Percentiles rank a stretch among this genome's conserved stretches.
Evolutionary conservation across 805 yeast species (phyloP).

Genomic region (Hanseniaspora opuntiae): DNA sequence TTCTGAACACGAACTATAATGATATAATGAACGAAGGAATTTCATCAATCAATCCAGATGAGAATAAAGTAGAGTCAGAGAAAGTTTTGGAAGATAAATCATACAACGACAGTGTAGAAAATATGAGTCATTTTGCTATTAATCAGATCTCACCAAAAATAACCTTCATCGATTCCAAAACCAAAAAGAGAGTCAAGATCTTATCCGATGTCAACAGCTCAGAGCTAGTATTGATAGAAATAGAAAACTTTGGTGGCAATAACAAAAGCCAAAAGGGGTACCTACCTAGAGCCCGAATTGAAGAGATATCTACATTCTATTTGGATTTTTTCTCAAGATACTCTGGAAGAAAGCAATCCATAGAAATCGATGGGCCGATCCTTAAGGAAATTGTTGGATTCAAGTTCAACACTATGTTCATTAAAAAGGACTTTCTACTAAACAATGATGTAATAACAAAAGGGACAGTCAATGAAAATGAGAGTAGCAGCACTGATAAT

Average conservation of each 20-base stretch:
- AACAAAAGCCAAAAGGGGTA: background rate
- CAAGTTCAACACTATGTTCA: background rate
- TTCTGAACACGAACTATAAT: background rate
- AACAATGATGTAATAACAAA: background rate
- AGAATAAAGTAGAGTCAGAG: background rate
- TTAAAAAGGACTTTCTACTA: background rate
- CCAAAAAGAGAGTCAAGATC: background rate
- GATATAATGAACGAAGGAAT: background rate
- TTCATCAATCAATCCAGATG: too few species aligned
- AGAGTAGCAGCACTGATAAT: background rate
- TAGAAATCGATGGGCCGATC: background rate
- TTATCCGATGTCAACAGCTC: background rate
- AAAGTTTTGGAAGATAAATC: too few species aligned
- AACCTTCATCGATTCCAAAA: slow-evolving; percentile 1
- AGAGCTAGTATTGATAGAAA: background rate
- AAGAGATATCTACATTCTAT: background rate
- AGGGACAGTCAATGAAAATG: background rate
- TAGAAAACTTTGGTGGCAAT: background rate
- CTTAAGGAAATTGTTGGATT: background rate
- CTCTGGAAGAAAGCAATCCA: background rate
- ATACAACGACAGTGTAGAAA: too few species aligned
- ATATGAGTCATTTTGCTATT: too few species aligned
- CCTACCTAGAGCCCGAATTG: slow-evolving; percentile 1
- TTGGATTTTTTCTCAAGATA: background rate
- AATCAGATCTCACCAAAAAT: background rate